These are phyloP conservation scores for Pseudopyrenochaeta lycopersici DNA, from an alignment of 2,329 filamentous ascomycete genomes.

Conservation along the genomic window DNA sequence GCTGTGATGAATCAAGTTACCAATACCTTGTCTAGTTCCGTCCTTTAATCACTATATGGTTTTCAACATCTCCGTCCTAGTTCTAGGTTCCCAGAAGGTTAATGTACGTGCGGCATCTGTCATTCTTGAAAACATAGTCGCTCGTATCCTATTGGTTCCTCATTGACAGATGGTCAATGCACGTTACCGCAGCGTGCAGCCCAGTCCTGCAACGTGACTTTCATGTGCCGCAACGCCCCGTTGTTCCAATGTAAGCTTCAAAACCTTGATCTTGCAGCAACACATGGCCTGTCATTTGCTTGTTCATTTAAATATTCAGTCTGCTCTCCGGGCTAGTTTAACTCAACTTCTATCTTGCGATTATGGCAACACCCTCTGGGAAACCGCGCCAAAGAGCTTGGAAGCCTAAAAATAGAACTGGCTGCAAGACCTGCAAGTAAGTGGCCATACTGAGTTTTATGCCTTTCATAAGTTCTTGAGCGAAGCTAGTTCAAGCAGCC, in stretches of 20 bases:
- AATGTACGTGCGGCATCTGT: not conserved
- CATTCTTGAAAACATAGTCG: not conserved
- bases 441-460: not conserved
- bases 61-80: too few species aligned
- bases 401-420: conserved; percentile 23
- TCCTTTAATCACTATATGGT: too few species aligned
- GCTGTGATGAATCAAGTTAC: too few species aligned
- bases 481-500: not conserved
- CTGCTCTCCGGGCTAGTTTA: conserved; percentile 4
- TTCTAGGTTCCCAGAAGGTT: not conserved
- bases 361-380: conserved; percentile 11
- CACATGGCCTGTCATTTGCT: conserved; percentile 7
- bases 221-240: conserved; percentile 10
- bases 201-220: not conserved
- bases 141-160: not conserved
- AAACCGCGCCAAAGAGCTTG: conserved; percentile 25
- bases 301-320: conserved; percentile 4
- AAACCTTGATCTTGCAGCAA: not conserved
- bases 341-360: not conserved
- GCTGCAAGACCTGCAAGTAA: conserved; percentile 31
- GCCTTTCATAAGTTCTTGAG: not conserved
- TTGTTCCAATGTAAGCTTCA: conserved; percentile 8
- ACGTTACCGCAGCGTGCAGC: not conserved
- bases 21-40: too few species aligned
- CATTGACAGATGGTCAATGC: not conserved